phyloP scores from a whole-genome alignment of 352 stramenopile species.

The Aphanomyces stellatus region DNA sequence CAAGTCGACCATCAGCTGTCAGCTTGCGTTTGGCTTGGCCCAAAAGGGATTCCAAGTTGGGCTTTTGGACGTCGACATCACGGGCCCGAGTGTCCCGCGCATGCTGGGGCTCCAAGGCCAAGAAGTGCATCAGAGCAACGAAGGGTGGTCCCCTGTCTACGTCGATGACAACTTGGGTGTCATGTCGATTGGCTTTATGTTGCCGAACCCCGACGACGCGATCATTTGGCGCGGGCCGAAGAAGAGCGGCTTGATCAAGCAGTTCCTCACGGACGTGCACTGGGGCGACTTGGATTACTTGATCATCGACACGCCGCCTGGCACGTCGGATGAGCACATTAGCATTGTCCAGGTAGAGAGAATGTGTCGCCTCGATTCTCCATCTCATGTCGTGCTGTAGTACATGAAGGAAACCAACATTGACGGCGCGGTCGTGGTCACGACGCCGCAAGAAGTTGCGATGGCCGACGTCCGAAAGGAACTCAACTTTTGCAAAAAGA shows the following conservation, averaged over 20 bases:
- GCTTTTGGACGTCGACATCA: slow-evolving; percentile 99
- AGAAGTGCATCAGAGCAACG: slow-evolving; percentile 96
- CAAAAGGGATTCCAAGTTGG: slow-evolving; percentile 92
- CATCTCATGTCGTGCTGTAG: slow-evolving; percentile 24
- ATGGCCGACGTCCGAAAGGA: slow-evolving; percentile 99
- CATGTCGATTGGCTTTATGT: slow-evolving; percentile 99
- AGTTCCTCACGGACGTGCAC: slow-evolving; percentile 99
- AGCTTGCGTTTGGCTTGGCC: slow-evolving; percentile 96
- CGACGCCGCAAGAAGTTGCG: slow-evolving; percentile 99
- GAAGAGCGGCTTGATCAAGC: slow-evolving; percentile 99
- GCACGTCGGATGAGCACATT: slow-evolving; percentile 99
- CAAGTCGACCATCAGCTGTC: slow-evolving; percentile 98
- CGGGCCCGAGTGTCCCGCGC: slow-evolving; percentile 94
- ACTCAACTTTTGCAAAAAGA: slow-evolving; percentile 99
- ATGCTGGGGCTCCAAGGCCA: slow-evolving; percentile 93
- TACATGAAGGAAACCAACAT: slow-evolving; percentile 96
- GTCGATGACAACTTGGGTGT: slow-evolving; percentile 97
- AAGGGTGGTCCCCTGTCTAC: slow-evolving; percentile 99
- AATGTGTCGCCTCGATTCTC: no score
- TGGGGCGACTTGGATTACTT: slow-evolving; percentile 99
- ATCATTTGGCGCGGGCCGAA: slow-evolving; percentile 99
- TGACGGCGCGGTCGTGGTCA: slow-evolving; percentile 97
- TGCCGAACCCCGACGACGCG: slow-evolving; percentile 95
- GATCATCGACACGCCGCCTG: slow-evolving; percentile 97
- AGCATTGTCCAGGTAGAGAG: slow-evolving; percentile 95